Evolutionary conservation across 164 flowering plant species (phyloP).

Genomic region (Paratinospora sagittata): DNA sequence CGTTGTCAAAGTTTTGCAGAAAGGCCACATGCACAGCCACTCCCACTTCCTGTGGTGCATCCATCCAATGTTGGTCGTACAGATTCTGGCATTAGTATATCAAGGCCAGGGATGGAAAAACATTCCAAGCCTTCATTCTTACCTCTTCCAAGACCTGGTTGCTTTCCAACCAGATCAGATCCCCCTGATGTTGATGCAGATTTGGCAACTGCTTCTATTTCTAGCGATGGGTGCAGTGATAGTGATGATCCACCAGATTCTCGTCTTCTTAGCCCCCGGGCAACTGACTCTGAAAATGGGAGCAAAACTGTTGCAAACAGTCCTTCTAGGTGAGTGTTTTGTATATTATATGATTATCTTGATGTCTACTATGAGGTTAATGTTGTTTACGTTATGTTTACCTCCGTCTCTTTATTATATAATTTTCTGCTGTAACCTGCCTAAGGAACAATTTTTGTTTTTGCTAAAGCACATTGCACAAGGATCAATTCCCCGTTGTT

Average conservation of each 20-base stretch:
- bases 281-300: conserved; percentile 55
- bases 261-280: conserved; percentile 54
- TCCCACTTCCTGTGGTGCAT: conserved; percentile 64
- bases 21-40: conserved; percentile 73
- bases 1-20: conserved; percentile 93
- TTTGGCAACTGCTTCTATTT: conserved; percentile 62
- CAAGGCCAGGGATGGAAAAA: conserved; percentile 45
- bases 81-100: conserved; percentile 52
- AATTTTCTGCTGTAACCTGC: neutral
- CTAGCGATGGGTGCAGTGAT: conserved; percentile 58
- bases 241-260: conserved; percentile 77
- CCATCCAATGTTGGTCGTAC: conserved; percentile 42
- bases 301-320: conserved; percentile 48
- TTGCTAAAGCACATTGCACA: conserved; percentile 38
- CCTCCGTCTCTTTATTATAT: neutral
- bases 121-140: conserved; percentile 44
- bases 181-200: conserved; percentile 57
- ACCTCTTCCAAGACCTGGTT: conserved; percentile 60
- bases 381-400: neutral
- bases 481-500: conserved; percentile 38
- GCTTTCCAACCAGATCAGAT: conserved; percentile 36
- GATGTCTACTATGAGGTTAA: neutral
- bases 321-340: conserved; percentile 60
- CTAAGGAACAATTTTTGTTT: conserved; percentile 18
- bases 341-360: conserved; percentile 1